A percentile compares a stretch with the other conserved stretches of the same genome.
phyloP scores from a whole-genome alignment of 352 stramenopile genomes.

The Aphanomyces cochlioides region DNA sequence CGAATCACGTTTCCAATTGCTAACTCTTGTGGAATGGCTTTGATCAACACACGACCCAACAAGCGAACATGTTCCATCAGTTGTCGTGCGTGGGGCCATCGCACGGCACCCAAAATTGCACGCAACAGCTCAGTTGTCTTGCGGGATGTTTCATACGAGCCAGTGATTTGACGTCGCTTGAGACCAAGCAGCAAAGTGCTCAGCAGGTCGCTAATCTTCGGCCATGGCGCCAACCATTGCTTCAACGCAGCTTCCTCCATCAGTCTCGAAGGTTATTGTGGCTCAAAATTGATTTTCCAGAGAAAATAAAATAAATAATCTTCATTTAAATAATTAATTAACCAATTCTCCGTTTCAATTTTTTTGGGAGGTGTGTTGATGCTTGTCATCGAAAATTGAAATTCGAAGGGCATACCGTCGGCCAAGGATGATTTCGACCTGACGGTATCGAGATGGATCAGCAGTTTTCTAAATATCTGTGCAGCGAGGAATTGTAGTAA shows the following conservation, averaged over 20 bases:
- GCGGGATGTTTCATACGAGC: conserved; percentile 79
- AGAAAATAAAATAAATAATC: neutral
- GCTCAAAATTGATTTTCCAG: too few relatives aligned
- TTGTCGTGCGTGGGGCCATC: conserved; percentile 32
- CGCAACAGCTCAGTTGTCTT: conserved; percentile 68
- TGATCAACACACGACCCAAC: conserved; percentile 77
- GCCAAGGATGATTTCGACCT: too few relatives aligned
- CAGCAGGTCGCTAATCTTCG: conserved; percentile 57
- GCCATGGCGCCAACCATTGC: conserved; percentile 75
- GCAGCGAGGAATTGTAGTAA: neutral
- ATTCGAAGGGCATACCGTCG: too few relatives aligned
- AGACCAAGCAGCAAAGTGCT: conserved; percentile 74
- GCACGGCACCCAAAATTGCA: conserved; percentile 50
- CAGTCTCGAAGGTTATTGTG: neutral
- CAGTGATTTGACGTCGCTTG: conserved; percentile 70
- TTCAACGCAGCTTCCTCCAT: conserved; percentile 36
- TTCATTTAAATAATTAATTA: neutral
- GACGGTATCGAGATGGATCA: too few relatives aligned
- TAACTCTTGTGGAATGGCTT: conserved; percentile 77
- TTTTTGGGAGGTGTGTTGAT: neutral
- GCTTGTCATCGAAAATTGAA: too few relatives aligned
- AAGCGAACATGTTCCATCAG: conserved; percentile 83
- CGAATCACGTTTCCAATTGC: conserved; percentile 87
- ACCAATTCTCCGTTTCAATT: neutral
- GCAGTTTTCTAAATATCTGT: neutral